Percentiles rank a stretch among this genome's conserved stretches.
These are phyloP conservation scores for Verticillium albo-atrum DNA, from an alignment of 2,329 filamentous ascomycete genomes.

Conservation along the genomic window DNA sequence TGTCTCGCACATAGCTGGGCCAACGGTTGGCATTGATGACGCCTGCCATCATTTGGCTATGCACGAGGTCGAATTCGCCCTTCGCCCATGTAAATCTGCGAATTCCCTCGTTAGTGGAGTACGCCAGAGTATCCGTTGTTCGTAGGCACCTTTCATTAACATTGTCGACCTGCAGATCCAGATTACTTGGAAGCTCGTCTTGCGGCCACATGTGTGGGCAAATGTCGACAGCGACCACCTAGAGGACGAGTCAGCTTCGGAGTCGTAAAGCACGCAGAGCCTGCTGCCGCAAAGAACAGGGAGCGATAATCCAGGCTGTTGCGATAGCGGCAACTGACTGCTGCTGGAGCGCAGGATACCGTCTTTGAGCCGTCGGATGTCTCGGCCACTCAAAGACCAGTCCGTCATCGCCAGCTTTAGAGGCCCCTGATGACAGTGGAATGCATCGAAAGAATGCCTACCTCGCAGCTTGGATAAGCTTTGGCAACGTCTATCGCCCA, in stretches of 20 bases:
- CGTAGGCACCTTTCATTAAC: constrained; percentile 60
- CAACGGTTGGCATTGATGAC: constrained; percentile 72
- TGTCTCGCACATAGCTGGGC: constrained; percentile 71
- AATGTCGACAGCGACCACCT: constrained; percentile 71
- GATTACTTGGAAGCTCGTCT: constrained; percentile 58
- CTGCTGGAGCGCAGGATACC: too few species aligned
- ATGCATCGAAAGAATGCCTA: constrained; percentile 22
- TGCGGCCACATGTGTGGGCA: constrained; percentile 62
- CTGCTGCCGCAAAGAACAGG: neutral
- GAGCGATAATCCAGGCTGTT: too few species aligned
- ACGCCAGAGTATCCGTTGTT: constrained; percentile 3
- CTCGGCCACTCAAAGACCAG: neutral
- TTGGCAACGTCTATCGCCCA: constrained; percentile 69
- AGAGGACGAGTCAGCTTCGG: constrained; percentile 8
- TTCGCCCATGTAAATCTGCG: constrained; percentile 60
- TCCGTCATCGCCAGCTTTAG: neutral
- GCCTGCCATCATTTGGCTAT: constrained; percentile 68
- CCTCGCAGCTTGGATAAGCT: constrained; percentile 60
- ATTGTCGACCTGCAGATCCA: constrained; percentile 70
- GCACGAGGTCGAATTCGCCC: constrained; percentile 76
- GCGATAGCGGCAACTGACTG: too few species aligned
- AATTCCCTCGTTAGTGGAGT: neutral
- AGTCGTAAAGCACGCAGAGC: neutral
- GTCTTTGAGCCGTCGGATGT: too few species aligned
- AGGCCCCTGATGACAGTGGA: neutral